Base-by-base conservation (phyloP, 805 yeast species). In the Metschnikowia colocasiae region DNA sequence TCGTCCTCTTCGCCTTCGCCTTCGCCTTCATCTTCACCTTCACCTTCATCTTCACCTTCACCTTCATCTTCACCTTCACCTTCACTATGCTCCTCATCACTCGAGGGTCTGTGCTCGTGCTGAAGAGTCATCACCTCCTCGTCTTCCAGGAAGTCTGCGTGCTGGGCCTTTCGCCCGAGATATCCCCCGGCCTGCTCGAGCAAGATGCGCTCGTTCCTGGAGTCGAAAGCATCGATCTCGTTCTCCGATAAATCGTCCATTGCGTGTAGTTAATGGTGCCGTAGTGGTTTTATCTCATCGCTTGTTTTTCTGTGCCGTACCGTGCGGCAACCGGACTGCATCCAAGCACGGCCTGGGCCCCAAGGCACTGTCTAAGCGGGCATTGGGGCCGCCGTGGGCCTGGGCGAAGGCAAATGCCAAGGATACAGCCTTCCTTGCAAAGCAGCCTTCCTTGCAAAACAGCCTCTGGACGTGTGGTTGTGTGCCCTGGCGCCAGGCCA, bases 211-310 rank as follows among this genome's bases (percentile, higher is more conserved):
- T 84, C 89, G 55, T 71, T 73, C 45, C 76, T 79, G 6, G 78
- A 76, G 52, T 80, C 81, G 63, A 84, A 85, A 9, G 78, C 79
- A 57, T 85, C 92, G 8, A 85, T 82, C 55, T 85, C 91, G 61
- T 81, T 50, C 16, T 54, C 59, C 22, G 58, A 54, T 20, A 52
- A 4, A 19, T 55, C 56, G 31, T 48, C 49, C 45, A 39, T 39
- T 18, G 33, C 22, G 7, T 27, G 27, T 13, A 9, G 26, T 16
- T 35, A 15, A 8, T 6, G 9, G 6, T 13, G 19, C 13, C 18
- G 26, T 9, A 8, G 38, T n/a, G n/a, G 26, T 27, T 39, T 27
- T 39, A 29, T 15, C 42, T 39, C 42, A 39, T 39, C 42, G 42
- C 42, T n/a, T 27, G 18, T 38, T 38, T 39, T 30, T 39, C 30